A percentile compares a stretch with the other conserved stretches of the same genome.
phyloP scores from a whole-genome alignment of 2,329 filamentous ascomycete genomes.

The Hysterium pulicare region DNA sequence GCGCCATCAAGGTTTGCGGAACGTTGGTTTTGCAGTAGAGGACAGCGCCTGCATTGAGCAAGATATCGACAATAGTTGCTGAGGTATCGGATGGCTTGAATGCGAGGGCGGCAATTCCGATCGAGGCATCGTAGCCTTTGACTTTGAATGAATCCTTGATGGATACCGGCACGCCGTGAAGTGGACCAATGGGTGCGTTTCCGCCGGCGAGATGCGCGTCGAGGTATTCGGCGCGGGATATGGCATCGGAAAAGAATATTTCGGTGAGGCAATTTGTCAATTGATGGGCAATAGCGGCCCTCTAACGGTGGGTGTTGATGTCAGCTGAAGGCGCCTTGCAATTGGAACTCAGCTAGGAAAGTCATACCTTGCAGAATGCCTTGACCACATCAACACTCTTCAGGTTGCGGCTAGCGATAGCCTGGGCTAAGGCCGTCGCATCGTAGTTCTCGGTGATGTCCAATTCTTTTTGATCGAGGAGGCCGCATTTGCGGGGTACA shows the following conservation, averaged over 20 bases:
- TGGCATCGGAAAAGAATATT: slow-evolving; percentile 35
- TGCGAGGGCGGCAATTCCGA: slow-evolving; percentile 42
- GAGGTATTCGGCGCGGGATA: slow-evolving; percentile 32
- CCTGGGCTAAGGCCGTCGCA: slow-evolving; percentile 38
- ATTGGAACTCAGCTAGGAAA: not conserved
- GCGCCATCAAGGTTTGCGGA: slow-evolving; percentile 52
- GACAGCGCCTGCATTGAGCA: slow-evolving; percentile 48
- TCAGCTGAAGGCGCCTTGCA: not conserved
- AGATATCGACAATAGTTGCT: slow-evolving; percentile 41
- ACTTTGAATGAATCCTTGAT: slow-evolving; percentile 52
- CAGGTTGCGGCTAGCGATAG: slow-evolving; percentile 32
- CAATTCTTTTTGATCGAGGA: slow-evolving; percentile 51
- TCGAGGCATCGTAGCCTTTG: slow-evolving; percentile 42
- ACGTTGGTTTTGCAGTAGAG: slow-evolving; percentile 55
- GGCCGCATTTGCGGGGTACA: slow-evolving; percentile 51
- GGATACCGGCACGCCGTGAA: slow-evolving; percentile 48
- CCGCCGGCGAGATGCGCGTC: slow-evolving; percentile 40
- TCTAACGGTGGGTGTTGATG: slow-evolving; percentile 15
- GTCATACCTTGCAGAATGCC: slow-evolving; percentile 44
- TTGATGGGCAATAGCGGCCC: slow-evolving; percentile 48
- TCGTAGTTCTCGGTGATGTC: slow-evolving; percentile 55
- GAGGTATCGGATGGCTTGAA: slow-evolving; percentile 41
- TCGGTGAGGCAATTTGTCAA: slow-evolving; percentile 43
- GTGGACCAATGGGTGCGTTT: slow-evolving; percentile 41
- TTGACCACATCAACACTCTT: slow-evolving; percentile 37